Evolutionary conservation across 768 basidiomycete species (phyloP), one percentile per base, ranked within the genome.

Genomic region (Roridomyces roridus): DNA sequence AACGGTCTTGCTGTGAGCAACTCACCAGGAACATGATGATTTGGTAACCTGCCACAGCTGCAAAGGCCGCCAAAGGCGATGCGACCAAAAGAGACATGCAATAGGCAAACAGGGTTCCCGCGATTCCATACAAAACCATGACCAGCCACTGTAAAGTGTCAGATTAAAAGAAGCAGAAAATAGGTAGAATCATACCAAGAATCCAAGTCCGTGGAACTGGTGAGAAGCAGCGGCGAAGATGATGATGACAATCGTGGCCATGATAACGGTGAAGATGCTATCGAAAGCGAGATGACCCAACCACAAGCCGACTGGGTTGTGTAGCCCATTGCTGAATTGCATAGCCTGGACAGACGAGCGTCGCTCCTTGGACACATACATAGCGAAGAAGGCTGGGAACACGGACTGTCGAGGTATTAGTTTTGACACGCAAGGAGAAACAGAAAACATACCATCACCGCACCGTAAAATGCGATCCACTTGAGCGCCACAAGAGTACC

Each of bases 241-340:
- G 39, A 90, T 81, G 17, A 80, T 75, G 41, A 91, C 82, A 46
- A 90, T 72, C 2, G 87, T 87, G 1, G 90, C 79, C 20, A 84
- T 67, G n/a, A 87, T 70, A 15, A 87, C 61, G 4, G 82, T 79
- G 55, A 83, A 80, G 10, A 88, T 77, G 8, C 83, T 77, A 64
- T 93, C 91, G 69, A 89, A 91, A 66, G 88, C 73, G 15, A 92
- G 77, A 70, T 93, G 91, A 3, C 91, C 91, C 4, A 93, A 73
- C 89, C 90, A 91, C 40, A 92, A 74, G 3, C 87, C 89, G 44
- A 85, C 68, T 18, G 88, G 85, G 63, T 91, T 77, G 1, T 85
- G 79, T 24, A 92, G 70, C 1, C 91, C 91, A 67, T 92, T 91
- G 31, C 87, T 89, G 31, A 88, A 74, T 65, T 92, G 91, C 88